phyloP scores from a whole-genome alignment of 2,329 filamentous ascomycete genomes.

The Diaporthe vexans region DNA sequence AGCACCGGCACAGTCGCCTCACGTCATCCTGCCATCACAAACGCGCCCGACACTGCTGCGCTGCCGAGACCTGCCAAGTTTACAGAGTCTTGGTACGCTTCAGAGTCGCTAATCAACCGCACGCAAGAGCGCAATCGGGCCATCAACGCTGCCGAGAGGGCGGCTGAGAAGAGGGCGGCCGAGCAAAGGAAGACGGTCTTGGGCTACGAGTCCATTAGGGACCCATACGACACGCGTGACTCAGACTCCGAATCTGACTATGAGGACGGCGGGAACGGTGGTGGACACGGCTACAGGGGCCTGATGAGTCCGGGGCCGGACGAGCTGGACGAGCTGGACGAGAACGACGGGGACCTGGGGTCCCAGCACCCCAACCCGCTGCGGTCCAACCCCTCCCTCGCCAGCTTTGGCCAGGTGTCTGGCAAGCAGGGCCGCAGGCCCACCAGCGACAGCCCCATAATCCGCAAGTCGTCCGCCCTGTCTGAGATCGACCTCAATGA shows the following conservation, averaged over 20 bases:
- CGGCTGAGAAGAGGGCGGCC: conserved; percentile 50
- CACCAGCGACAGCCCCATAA: conserved; percentile 51
- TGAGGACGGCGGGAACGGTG: conserved; percentile 44
- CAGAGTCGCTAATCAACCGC: conserved; percentile 67
- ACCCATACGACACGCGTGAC: conserved; percentile 59
- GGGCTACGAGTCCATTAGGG: conserved; percentile 62
- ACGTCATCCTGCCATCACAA: conserved; percentile 36
- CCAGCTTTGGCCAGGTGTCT: conserved; percentile 8
- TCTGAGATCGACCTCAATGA: conserved; percentile 62
- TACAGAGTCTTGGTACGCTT: conserved; percentile 68
- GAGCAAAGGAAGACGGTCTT: conserved; percentile 50
- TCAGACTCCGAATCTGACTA: conserved; percentile 56
- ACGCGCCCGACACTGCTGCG: conserved; percentile 45
- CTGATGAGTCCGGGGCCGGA: conserved; percentile 36
- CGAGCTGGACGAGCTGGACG: conserved; percentile 45
- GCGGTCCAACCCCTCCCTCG: conserved; percentile 62
- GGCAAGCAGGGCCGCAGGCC: conserved; percentile 35
- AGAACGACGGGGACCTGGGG: conserved; percentile 45
- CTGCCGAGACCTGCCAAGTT: conserved; percentile 61
- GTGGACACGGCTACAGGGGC: conserved; percentile 45
- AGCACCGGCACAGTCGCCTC: conserved; percentile 47
- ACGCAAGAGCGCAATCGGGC: conserved; percentile 67
- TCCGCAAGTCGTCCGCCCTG: conserved; percentile 52
- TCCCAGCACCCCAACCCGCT: conserved; percentile 66
- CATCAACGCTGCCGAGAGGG: conserved; percentile 50